Base-by-base conservation (phyloP, 2,329 filamentous ascomycete genomes). In the Fusarium sterilihyphosum region DNA sequence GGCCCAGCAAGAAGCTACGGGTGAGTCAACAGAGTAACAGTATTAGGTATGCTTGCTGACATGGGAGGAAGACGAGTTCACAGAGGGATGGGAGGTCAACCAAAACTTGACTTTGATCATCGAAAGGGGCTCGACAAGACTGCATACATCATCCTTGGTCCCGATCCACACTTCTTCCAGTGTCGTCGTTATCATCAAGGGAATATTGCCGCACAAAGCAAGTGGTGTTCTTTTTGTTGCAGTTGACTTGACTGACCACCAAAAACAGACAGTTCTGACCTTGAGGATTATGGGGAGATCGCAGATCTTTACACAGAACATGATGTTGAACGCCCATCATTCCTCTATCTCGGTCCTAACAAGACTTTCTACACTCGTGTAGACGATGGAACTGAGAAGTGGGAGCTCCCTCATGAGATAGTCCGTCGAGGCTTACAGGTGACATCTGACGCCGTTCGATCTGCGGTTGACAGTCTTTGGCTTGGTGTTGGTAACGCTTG, bases 141-240 rank as follows among this genome's bases (percentile, higher is more conserved):
- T 9, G 60, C 70, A 20, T 78, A 73, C 33, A 70, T 75, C n/a
- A 56, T 78, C 20, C 75, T 78, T 22, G 77, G 77, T 4, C 64
- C 73, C 4, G 47, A 61, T 13, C 59, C 57, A 11, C 68, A 69
- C 18, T 78, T 65, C 46, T 78, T 78, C 47, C 73, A 75, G 18
- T 78, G 77, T 18, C 68, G 47, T n/a, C 71, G 73, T 37, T 68
- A 57, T 9, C 61, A 56, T 17, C 41, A 29, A 11, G 77, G 77
- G 5, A 43, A 66, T 5, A 46, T 78, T 38, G 69, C 73, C 5
- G 65, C 71, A 4, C 43, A 40, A 37, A 78, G 77, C 75, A 58
- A 65, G 73, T 59, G 22, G 1, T 17, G 8, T n/a, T 17, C 18
- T 4, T 13, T 17, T 7, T 16, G 26, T 4, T 14, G 33, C n/a